Conservation (phyloP, 2,329 filamentous ascomycete genomes). For the Microdochium nivale region DNA sequence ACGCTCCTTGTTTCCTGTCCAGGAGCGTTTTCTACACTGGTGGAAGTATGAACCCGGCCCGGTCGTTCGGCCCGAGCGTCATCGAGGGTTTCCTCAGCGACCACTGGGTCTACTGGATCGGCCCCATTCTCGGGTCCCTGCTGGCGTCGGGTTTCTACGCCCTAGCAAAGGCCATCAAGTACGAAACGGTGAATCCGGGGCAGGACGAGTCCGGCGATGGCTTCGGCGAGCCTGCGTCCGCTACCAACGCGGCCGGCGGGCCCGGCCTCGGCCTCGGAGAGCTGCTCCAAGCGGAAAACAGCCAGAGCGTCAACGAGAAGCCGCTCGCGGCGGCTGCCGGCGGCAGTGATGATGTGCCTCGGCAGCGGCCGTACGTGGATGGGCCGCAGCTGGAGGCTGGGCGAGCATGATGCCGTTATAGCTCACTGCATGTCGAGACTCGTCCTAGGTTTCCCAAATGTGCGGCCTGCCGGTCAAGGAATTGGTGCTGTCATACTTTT, state of each 20-base stretch:
- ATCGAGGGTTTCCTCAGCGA: constrained; percentile 9
- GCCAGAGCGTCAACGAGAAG: neutral
- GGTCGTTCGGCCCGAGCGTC: constrained; percentile 17
- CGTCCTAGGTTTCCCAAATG: too few relatives aligned
- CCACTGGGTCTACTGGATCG: constrained; percentile 22
- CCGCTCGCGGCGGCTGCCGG: neutral
- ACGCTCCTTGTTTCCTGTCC: too few relatives aligned
- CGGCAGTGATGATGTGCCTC: neutral
- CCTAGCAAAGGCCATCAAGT: constrained; percentile 24
- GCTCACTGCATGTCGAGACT: too few relatives aligned
- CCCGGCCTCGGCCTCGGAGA: too few relatives aligned
- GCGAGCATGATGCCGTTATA: neutral
- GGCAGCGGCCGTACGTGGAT: neutral
- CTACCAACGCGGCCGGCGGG: too few relatives aligned
- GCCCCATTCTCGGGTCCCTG: constrained; percentile 23
- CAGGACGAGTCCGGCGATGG: constrained; percentile 9
- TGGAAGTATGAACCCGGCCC: constrained; percentile 16
- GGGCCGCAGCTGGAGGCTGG: neutral
- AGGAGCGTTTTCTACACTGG: constrained; percentile 15
- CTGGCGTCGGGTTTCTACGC: constrained; percentile 24
- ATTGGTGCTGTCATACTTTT: too few relatives aligned
- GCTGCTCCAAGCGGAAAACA: too few relatives aligned
- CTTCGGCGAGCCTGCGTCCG: neutral
- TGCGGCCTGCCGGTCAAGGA: too few relatives aligned
- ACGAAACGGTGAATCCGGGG: constrained; percentile 18